Evolutionary conservation across 768 basidiomycete genomes (phyloP), one percentile per base, ranked within the genome.

Genomic region (Mycena metata): DNA sequence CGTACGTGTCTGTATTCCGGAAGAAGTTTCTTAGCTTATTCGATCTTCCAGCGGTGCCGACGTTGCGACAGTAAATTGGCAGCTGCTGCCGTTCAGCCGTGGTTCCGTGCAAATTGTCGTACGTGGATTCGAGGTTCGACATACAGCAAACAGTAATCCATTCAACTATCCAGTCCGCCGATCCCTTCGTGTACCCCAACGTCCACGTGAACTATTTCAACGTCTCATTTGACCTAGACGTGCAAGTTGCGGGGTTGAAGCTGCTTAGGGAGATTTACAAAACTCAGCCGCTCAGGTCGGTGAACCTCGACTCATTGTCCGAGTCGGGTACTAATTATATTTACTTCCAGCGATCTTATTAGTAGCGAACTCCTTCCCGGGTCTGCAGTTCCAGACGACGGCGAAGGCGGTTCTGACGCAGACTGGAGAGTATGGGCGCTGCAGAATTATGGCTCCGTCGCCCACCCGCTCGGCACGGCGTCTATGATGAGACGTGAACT

Each of bases 81-180:
- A 81, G 56, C 79, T 89, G 21, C 79, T 89, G 8, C 88, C 88
- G 3, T 88, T 88, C 78, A 84, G 84, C 72, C 77, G 87, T n/a
- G 88, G 88, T 16, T 80, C 75, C 16, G 85, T 86, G 41, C 39
- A 76, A 45, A 46, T 47, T 63, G 66, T 21, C 45, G 39, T 66
- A 11, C 24, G 24, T 65, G 30, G 30, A 2, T 33, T 59, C n/a
- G n/a, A n/a, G n/a, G n/a, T n/a, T n/a, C n/a, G n/a, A n/a, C n/a
- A n/a, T n/a, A n/a, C n/a, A n/a, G n/a, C n/a, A n/a, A n/a, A 47
- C 19, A 64, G 11, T 30, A 36, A 17, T 15, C 33, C 15, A 10
- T 12, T 3, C 21, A 24, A 0, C 24, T 30, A 30, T 30, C 33
- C 24, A 88, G 84, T 83, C 81, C 24, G 76, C 77, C 19, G 74